Evolutionary conservation across 2,329 filamentous ascomycete species (phyloP), one percentile per base, ranked within the genome.

Genomic region (Endoconidiophora polonica): DNA sequence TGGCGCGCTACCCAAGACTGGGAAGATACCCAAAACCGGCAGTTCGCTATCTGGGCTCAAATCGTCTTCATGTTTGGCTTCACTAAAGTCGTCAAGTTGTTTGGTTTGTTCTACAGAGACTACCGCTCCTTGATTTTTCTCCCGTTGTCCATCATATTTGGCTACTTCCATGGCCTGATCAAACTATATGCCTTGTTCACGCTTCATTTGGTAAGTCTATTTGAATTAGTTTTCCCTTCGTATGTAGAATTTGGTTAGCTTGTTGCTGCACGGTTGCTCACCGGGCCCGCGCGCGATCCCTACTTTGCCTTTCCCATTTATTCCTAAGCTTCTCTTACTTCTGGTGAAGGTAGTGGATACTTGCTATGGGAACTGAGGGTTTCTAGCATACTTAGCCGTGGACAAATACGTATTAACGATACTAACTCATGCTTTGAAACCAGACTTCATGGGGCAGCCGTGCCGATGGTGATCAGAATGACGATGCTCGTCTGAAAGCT

Each of bases 381-480:
- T 18, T 18, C 16, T 18, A 18, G 16, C 16, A 18, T 18, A 2
- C 16, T 18, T 18, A 18, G 16, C 16, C 16, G 16, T 18, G 16
- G 16, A 18, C 16, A 18, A 18, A 18, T 18, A 18, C 16, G 16
- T 18, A 18, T 33, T 12, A 7, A 33, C 4, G 7, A 33, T 33
- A 33, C 29, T 33, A 33, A 33, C 9, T 33, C 9, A 3, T 12
- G 29, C 4, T 10, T 12, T 10, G 24, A 5, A 12, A 29, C 52
- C 61, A 95, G 88, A 95, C 88, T 42, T 90, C 87, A 48, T 95
- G 88, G 88, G 88, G 88, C 61, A 94, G 86, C 66, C 82, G 88
- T 65, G 85, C 86, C 59, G 88, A 91, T 59, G 88, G 86, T 61
- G 88, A 95, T 65, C 75, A 82, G 57, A 83, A 93, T 65, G 83